Evolutionary conservation across 306 rosid genomes (phyloP).

Genomic region (Trichosanthes cucumerina): DNA sequence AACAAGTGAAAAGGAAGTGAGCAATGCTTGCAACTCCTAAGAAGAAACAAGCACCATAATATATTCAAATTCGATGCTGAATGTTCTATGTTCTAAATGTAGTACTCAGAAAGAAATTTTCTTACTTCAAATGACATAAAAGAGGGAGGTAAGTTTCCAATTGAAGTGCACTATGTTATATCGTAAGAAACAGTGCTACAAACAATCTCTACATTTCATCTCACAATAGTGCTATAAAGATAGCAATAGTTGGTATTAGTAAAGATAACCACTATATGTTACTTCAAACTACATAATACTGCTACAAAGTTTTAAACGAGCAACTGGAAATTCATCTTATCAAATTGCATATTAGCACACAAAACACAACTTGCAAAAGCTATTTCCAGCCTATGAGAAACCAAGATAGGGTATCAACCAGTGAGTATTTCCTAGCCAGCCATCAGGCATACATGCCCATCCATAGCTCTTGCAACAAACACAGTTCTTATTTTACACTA

Average conservation of each 20-base stretch:
- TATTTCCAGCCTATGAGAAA: background rate
- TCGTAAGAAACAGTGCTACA: background rate
- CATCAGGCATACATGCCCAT: background rate
- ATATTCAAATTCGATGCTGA: background rate
- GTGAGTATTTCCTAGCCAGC: background rate
- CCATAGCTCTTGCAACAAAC: background rate
- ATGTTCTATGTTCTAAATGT: background rate
- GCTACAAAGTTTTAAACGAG: background rate
- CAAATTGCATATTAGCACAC: background rate
- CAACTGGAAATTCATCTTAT: background rate
- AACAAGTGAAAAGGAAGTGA: conserved; percentile 5
- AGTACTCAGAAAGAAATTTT: background rate
- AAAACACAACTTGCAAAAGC: background rate
- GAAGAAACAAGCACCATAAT: background rate
- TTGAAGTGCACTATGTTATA: background rate
- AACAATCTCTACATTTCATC: background rate
- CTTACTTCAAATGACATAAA: background rate
- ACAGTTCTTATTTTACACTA: background rate
- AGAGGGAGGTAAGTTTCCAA: background rate
- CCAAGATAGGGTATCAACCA: background rate
- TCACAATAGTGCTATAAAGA: background rate
- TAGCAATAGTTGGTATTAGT: background rate
- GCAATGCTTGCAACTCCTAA: background rate
- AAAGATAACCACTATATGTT: background rate
- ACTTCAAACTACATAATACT: background rate